These are phyloP conservation scores for Coemansia sp. DNA, from an alignment of 192 early-diverging fungal species.

Conservation along the genomic window DNA sequence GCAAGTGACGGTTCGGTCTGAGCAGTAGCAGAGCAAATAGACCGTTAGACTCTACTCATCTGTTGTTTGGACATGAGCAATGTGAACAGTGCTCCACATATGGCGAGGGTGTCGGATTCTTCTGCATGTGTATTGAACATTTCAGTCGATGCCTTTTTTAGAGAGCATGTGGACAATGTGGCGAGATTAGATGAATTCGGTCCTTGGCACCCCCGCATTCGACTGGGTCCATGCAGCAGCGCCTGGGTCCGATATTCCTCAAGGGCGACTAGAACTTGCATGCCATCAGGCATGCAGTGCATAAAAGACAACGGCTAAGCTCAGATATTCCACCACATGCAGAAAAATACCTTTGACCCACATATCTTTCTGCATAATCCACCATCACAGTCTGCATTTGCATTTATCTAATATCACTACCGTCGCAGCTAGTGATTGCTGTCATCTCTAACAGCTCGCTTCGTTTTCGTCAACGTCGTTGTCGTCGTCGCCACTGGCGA, in stretches of 20 bases:
- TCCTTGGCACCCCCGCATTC: neutral
- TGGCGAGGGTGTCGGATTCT: neutral
- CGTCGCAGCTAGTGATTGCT: neutral
- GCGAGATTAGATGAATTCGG: neutral
- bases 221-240: slow-evolving; percentile 3
- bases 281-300: neutral
- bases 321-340: neutral
- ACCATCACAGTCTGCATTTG: neutral
- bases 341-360: neutral
- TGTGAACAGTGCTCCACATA: neutral
- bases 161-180: neutral
- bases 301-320: neutral
- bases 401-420: neutral
- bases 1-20: slow-evolving; percentile 2
- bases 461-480: neutral
- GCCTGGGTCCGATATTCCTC: neutral
- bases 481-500: neutral
- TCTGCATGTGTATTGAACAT: neutral
- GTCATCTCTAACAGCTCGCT: neutral
- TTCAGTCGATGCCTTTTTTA: neutral
- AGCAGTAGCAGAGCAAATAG: slow-evolving; percentile 9
- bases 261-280: neutral
- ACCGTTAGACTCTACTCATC: neutral
- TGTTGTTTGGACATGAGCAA: neutral
- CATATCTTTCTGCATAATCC: neutral